Base-by-base conservation (phyloP, 192 early-diverging fungal genomes). In the Martensiomyces pterosporus region DNA sequence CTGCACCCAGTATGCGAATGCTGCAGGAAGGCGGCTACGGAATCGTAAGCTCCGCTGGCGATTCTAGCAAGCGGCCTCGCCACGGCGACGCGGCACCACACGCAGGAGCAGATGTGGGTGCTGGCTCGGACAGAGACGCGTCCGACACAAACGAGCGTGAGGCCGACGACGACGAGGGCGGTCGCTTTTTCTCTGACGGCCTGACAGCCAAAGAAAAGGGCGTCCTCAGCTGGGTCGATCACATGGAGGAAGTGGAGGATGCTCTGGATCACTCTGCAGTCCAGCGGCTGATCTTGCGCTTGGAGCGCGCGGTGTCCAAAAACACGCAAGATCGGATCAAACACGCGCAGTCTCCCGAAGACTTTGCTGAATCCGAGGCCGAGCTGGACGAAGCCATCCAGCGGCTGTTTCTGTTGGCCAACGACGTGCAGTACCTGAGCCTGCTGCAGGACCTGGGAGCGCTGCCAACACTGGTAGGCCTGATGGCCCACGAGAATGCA, bases 351-450 rank as follows among this genome's bases (percentile, higher is more conserved):
- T 36, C 33, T 23, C 73, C 75, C 3, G 34, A 43, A 52, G 72
- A 79, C 40, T 98, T 98, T 67, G 88, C 94, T 55, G 93, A 96
- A 45, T 96, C 93, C 21, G 96, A 99, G 63, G 83, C 89, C 9
- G 93, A 96, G 55, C 73, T 99, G 24, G 94, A 93, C 50, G 90
- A 93, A 54, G 88, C 89, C 26, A 83, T 96, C 36, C 87, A 92
- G 47, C 72, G 65, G 23, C 61, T 99, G 39, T 62, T 85, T 51
- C 75, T 80, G 14, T 57, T 92, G 34, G 84, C 90, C 8, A 85
- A 88, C 41, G 84, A 80, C 6, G 92, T 93, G 9, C 83, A 94
- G 15, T 64, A 86, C 16, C 36, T 93, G 51, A 71, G 79, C 3
- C 75, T 79, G 4, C 69, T 94, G 3, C 79, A 93, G 2, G 74